Base-by-base conservation (phyloP, 495 filamentous ascomycete genomes). In the Daldinia bambusicola region DNA sequence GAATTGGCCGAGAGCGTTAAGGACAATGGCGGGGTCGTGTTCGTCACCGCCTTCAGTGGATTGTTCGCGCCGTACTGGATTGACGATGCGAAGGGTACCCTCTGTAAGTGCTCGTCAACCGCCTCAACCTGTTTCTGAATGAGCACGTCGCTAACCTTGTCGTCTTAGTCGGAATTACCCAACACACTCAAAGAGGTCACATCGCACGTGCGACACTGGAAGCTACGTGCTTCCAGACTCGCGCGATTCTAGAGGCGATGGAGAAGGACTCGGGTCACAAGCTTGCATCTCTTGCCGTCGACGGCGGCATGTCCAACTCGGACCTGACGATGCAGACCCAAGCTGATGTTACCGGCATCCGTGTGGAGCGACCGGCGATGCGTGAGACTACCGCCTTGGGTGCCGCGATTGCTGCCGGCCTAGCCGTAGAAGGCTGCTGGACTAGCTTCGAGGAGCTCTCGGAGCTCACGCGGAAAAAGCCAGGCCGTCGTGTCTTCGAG, bases 41-140 rank as follows among this genome's bases (percentile, higher is more conserved):
- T 98, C 75, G 95, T 98, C 53, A 97, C 95, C 34, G 95, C 95
- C 0, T 98, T 98, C 79, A 95, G 92, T 82, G 95, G 95, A 67
- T 85, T 98, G 1, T 97, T 97, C 79, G 95, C 95, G 16, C 95
- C 95, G n/a, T 97, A 97, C 78, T 98, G 95, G 95, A 97, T 97
- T 68, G 95, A 97, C 78, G 93, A 97, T 80, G 94, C 93, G 36
- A 90, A 94, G 79, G 95, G 95, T 58, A 97, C 94, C 1, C 88
- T 95, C 20, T 94, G 90, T 92, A 83, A 83, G 88, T 81, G 31
- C n/a, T 41, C 48, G n/a, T 18, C 43, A 3, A 59, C 45, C 1
- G 10, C 50, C 55, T 50, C 51, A 63, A n/a, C 36, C 18, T 53
- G 13, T 22, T 26, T 26, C 22, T 16, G 6, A 22, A 26, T 9